Conservation (phyloP, 306 rosid species). For the Cicer judaicum region DNA sequence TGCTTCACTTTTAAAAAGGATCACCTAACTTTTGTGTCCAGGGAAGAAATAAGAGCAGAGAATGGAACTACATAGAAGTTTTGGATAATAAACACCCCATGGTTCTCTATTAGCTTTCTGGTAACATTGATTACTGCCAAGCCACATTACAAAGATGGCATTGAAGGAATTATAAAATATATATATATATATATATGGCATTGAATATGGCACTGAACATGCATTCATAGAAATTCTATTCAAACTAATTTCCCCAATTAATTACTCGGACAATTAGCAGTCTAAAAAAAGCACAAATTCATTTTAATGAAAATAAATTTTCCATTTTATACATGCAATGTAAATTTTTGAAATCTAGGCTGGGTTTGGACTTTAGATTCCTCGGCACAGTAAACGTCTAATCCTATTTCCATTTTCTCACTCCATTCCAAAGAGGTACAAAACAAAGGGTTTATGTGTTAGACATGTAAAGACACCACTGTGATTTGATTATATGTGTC, state of each 20-base stretch:
- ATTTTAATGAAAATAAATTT: neutral
- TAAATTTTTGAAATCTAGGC: neutral
- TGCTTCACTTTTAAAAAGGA: neutral
- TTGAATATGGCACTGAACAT: constrained; percentile 25
- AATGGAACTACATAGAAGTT: constrained; percentile 1
- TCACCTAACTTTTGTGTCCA: neutral
- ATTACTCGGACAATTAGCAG: neutral
- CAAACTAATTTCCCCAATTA: neutral
- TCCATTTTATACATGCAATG: neutral
- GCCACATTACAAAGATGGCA: constrained; percentile 1
- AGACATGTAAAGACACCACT: neutral
- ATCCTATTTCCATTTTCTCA: constrained; percentile 12
- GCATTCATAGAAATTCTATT: constrained; percentile 19
- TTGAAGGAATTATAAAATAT: neutral
- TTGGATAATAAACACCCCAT: constrained; percentile 5
- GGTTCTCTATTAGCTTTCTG: constrained; percentile 3
- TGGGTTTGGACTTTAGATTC: constrained; percentile 1
- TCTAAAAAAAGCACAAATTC: neutral
- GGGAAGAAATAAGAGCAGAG: constrained; percentile 20
- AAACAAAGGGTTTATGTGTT: neutral
- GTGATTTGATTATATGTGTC: neutral
- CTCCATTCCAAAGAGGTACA: constrained; percentile 3
- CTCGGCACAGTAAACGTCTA: neutral
- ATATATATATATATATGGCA: neutral
- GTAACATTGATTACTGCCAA: neutral